phyloP scores from a whole-genome alignment of 1,139 yeast species.

The Yamadazyma kanchanaburiensis region DNA sequence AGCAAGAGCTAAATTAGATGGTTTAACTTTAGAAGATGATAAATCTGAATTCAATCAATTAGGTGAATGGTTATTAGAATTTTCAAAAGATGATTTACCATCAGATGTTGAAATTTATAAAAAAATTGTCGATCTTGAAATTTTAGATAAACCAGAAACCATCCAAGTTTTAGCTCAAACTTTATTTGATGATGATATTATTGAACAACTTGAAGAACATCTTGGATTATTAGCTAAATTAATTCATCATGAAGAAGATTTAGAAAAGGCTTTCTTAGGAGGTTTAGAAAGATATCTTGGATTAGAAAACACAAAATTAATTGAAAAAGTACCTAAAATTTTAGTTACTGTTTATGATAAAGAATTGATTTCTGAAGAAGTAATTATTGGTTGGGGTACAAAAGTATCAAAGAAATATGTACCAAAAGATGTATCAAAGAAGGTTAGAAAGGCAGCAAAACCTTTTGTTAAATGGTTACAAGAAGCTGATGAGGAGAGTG shows the following conservation, averaged over 20 bases:
- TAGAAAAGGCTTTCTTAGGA: constrained; percentile 88
- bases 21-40: constrained; percentile 38
- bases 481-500: constrained; percentile 76
- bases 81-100: constrained; percentile 58
- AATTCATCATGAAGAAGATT: constrained; percentile 57
- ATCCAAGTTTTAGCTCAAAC: constrained; percentile 91
- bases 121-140: constrained; percentile 78
- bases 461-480: constrained; percentile 94
- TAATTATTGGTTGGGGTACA: constrained; percentile 79
- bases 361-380: constrained; percentile 83
- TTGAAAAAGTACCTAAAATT: constrained; percentile 74
- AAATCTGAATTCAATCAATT: constrained; percentile 62
- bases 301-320: constrained; percentile 71
- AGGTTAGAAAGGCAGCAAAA: constrained; percentile 94
- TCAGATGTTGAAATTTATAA: constrained; percentile 88
- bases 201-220: constrained; percentile 71
- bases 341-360: constrained; percentile 76
- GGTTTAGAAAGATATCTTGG: constrained; percentile 95
- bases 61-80: constrained; percentile 81
- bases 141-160: constrained; percentile 70
- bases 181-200: constrained; percentile 76
- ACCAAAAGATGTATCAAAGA: constrained; percentile 86
- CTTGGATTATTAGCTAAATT: constrained; percentile 79
- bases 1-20: constrained; percentile 85
- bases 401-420: constrained; percentile 92